Evolutionary conservation across 2,329 filamentous ascomycete species (phyloP), one percentile per base, ranked within the genome.

Genomic region (Claviceps paspali): DNA sequence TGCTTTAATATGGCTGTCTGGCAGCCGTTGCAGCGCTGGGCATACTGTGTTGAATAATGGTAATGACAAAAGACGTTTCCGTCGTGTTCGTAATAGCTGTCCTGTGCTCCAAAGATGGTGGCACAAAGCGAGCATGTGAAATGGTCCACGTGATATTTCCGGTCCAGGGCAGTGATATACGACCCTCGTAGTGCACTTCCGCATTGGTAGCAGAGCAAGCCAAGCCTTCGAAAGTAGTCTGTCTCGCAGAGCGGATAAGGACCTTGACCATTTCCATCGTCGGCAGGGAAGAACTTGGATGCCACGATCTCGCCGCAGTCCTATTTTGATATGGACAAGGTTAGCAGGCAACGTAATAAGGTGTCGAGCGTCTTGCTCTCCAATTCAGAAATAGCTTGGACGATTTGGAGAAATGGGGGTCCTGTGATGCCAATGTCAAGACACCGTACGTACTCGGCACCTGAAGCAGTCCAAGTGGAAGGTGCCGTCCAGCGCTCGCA

Each of bases 11-110:
- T 98, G 36, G 91, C 85, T 3, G 88, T 95, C 52, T 94, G 86
- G 52, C 91, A 98, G 46, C 91, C 91, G 56, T 93, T 94, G 58
- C 91, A 98, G 39, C 85, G 74, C 55, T 96, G 88, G 26, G 91
- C 91, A 54, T 95, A 96, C 52, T 86, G 85, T 12, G 91, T 98
- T 10, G 88, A 96, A 59, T 98, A 98, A 60, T 98, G 91, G 56
- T 92, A 98, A 57, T 98, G 91, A 58, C 91, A 98, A 59, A 94
- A 98, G 19, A 98, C 91, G 50, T 84, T 82, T 45, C 85, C 81
- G 51, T 95, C 87, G 53, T 98, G 91, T 59, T 98, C 91, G 60
- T 98, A 98, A 59, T 98, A 98, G 56, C 87, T 95, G 64, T 98
- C 91, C 52, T 93, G 85, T 6, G 91, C 91, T 36, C 91, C 91